Percentiles rank a stretch among this genome's conserved stretches.
Evolutionary conservation across 805 yeast genomes (phyloP).

Genomic region (Martiniozyma abietophila): DNA sequence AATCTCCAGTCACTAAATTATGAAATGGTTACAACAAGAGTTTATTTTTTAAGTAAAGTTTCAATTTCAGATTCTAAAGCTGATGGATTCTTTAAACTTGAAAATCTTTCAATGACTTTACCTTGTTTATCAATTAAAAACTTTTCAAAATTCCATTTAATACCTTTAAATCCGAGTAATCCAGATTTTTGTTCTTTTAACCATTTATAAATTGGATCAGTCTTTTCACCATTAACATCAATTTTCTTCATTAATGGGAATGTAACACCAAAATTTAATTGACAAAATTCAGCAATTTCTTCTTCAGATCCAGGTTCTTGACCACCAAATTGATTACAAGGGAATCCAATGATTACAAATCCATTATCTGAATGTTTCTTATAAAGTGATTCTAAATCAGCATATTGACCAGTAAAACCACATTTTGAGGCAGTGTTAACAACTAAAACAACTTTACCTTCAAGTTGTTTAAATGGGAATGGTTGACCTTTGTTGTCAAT

Average conservation of each 20-base stretch:
- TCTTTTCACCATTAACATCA: slow-evolving; percentile 78
- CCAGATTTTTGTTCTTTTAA: slow-evolving; percentile 56
- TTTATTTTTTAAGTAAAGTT: slow-evolving; percentile 33
- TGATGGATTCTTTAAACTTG: slow-evolving; percentile 61
- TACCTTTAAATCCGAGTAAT: slow-evolving; percentile 59
- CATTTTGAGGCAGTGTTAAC: slow-evolving; percentile 89
- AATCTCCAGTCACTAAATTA: too few relatives aligned
- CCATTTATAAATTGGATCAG: slow-evolving; percentile 73
- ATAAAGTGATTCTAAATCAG: slow-evolving; percentile 60
- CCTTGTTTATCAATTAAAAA: slow-evolving; percentile 49
- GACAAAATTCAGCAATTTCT: slow-evolving; percentile 67
- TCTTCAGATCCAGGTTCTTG: slow-evolving; percentile 67
- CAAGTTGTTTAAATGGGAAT: slow-evolving; percentile 48
- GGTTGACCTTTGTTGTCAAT: slow-evolving; percentile 49
- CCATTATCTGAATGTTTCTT: slow-evolving; percentile 55
- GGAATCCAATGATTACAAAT: slow-evolving; percentile 70
- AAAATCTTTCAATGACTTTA: slow-evolving; percentile 40
- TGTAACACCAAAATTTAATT: slow-evolving; percentile 76
- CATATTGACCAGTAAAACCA: slow-evolving; percentile 68
- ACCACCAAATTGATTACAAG: slow-evolving; percentile 82
- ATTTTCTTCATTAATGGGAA: slow-evolving; percentile 84
- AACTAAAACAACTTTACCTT: slow-evolving; percentile 74
- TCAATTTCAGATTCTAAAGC: slow-evolving; percentile 51
- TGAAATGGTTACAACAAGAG: background rate
- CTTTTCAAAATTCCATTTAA: slow-evolving; percentile 54